Percentiles rank a stretch among this genome's conserved stretches.
Evolutionary conservation across 306 rosid species (phyloP).

Genomic region (Casuarina cunninghamiana): DNA sequence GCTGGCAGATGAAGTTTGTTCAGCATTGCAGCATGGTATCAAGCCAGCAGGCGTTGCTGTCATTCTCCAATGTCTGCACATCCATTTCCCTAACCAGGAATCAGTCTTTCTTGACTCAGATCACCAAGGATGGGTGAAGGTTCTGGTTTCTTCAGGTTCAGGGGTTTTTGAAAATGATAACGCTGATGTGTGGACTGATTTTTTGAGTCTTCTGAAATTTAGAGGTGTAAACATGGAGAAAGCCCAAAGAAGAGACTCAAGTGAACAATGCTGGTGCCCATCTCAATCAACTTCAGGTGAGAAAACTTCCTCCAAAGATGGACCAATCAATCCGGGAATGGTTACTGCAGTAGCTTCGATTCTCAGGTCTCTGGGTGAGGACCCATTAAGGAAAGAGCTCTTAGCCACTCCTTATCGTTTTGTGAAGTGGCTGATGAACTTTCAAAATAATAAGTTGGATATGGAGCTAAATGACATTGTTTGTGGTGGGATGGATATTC

Average conservation of each 20-base stretch:
- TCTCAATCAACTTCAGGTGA: conserved; percentile 38
- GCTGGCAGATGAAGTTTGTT: conserved; percentile 55
- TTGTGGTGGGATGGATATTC: conserved; percentile 37
- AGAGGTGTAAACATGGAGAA: conserved; percentile 56
- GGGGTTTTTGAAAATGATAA: conserved; percentile 69
- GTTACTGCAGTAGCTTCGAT: conserved; percentile 67
- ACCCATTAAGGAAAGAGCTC: conserved; percentile 80
- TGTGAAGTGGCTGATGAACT: conserved; percentile 79
- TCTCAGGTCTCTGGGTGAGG: conserved; percentile 87
- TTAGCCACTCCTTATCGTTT: conserved; percentile 77
- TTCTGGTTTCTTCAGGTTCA: conserved; percentile 66
- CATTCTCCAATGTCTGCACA: conserved; percentile 68
- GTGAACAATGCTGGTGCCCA: conserved; percentile 70
- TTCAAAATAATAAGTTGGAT: conserved; percentile 58
- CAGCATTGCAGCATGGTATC: conserved; percentile 63
- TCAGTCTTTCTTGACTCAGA: conserved; percentile 55
- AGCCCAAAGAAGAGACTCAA: conserved; percentile 28
- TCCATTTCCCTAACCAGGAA: conserved; percentile 66
- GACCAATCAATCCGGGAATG: conserved; percentile 51
- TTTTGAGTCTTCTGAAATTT: conserved; percentile 66
- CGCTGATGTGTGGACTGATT: conserved; percentile 69
- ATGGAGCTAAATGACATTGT: conserved; percentile 66
- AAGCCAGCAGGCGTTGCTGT: conserved; percentile 90
- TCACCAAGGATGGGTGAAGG: conserved; percentile 65
- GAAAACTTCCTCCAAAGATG: conserved; percentile 49